These are phyloP conservation scores for Puccinia brachypodii DNA, from an alignment of 1,284 basidiomycete species.

Conservation along the genomic window DNA sequence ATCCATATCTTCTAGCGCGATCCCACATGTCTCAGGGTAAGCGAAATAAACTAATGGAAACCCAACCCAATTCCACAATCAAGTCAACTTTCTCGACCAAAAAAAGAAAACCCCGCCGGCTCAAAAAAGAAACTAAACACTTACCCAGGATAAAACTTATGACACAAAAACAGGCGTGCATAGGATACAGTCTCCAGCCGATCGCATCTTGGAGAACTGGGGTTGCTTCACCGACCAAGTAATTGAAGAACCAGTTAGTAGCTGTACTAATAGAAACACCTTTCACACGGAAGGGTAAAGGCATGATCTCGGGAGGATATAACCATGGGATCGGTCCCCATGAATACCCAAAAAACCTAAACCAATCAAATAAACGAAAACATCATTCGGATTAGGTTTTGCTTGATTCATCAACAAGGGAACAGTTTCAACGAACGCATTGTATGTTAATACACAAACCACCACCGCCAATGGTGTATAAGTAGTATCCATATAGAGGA, in stretches of 20 bases:
- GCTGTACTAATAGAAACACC: slow-evolving; percentile 90
- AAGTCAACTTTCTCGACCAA: background rate
- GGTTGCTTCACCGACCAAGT: slow-evolving; percentile 76
- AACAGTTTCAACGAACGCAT: slow-evolving; percentile 70
- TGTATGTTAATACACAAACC: slow-evolving; percentile 85
- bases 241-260: slow-evolving; percentile 60
- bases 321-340: slow-evolving; percentile 60
- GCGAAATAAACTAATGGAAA: slow-evolving; percentile 60
- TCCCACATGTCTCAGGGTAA: slow-evolving; percentile 65
- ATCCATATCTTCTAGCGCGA: slow-evolving; percentile 63
- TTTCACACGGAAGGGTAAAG: slow-evolving; percentile 82
- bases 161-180: slow-evolving; percentile 92
- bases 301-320: slow-evolving; percentile 72
- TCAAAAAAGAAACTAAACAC: slow-evolving; percentile 51
- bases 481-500: slow-evolving; percentile 80
- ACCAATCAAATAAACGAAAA: background rate
- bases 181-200: slow-evolving; percentile 87
- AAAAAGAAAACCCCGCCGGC: background rate
- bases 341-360: slow-evolving; percentile 52
- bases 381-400: background rate
- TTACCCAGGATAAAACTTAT: slow-evolving; percentile 77
- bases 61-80: background rate
- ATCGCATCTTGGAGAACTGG: slow-evolving; percentile 86
- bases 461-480: slow-evolving; percentile 79
- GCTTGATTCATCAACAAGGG: background rate